Conservation (phyloP, 1,284 basidiomycete species). For the Cystobasidium pallidum region DNA sequence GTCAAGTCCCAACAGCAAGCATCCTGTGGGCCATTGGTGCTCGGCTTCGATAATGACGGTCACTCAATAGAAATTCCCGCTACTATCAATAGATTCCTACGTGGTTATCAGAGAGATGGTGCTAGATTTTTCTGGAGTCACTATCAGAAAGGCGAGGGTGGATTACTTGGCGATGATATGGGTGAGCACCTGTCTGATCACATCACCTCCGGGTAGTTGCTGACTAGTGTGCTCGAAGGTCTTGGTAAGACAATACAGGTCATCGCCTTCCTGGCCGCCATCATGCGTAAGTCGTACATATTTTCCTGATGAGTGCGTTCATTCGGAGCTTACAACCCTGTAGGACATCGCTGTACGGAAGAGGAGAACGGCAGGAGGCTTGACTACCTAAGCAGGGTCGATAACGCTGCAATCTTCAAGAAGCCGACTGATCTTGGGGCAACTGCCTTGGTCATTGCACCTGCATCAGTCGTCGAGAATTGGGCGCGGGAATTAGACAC, state of each 20-base stretch:
- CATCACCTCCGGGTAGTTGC: conserved; percentile 58
- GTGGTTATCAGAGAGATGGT: conserved; percentile 82
- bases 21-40: conserved; percentile 44
- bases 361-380: conserved; percentile 17
- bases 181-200: conserved; percentile 55
- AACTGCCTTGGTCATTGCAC: conserved; percentile 76
- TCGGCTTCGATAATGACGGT: conserved; percentile 29
- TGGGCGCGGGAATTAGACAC: conserved; percentile 80
- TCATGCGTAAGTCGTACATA: conserved; percentile 63
- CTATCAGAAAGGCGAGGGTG: conserved; percentile 68
- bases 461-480: conserved; percentile 73
- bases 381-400: conserved; percentile 11
- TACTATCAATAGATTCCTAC: conserved; percentile 74
- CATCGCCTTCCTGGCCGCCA: conserved; percentile 79
- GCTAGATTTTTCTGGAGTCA: conserved; percentile 72
- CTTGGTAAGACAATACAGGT: conserved; percentile 84
- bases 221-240: neutral
- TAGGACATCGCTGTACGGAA: conserved; percentile 34
- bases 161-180: conserved; percentile 86
- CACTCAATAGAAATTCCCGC: conserved; percentile 62
- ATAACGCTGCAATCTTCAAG: conserved; percentile 10
- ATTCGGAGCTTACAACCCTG: conserved; percentile 40
- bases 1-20: conserved; percentile 44
- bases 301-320: neutral
- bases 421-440: conserved; percentile 59